These are phyloP conservation scores for Tuber umbilicatum DNA, from an alignment of 495 filamentous ascomycete species.

Conservation along the genomic window DNA sequence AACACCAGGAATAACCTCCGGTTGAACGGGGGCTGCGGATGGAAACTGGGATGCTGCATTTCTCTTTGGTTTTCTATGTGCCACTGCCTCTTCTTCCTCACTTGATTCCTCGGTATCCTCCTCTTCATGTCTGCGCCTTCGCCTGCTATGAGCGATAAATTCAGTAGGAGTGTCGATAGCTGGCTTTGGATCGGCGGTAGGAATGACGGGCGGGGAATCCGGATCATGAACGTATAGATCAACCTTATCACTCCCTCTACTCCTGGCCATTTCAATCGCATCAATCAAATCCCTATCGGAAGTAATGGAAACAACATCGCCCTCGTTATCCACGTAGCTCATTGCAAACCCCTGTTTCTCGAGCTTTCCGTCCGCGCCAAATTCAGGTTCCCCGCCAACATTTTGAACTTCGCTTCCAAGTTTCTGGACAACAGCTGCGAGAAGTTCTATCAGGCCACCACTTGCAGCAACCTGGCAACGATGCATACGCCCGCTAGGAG, in stretches of 20 bases:
- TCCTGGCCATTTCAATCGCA: slow-evolving; percentile 75
- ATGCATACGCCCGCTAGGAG: slow-evolving; percentile 90
- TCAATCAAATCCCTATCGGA: slow-evolving; percentile 90
- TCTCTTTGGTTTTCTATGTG: slow-evolving; percentile 42
- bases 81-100: slow-evolving; percentile 54
- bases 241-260: slow-evolving; percentile 76
- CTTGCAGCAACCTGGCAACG: slow-evolving; percentile 76
- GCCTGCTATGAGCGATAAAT: slow-evolving; percentile 51
- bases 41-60: slow-evolving; percentile 14
- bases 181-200: slow-evolving; percentile 62
- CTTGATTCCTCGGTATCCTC: slow-evolving; percentile 50
- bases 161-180: slow-evolving; percentile 49
- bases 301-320: slow-evolving; percentile 95
- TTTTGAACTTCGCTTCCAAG: slow-evolving; percentile 78
- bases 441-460: slow-evolving; percentile 73
- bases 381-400: slow-evolving; percentile 70
- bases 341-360: slow-evolving; percentile 79
- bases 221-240: slow-evolving; percentile 97
- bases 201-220: slow-evolving; percentile 66
- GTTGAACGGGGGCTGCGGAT: slow-evolving; percentile 38
- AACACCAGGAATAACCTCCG: slow-evolving; percentile 73
- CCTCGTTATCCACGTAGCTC: slow-evolving; percentile 95
- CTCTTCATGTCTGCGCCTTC: slow-evolving; percentile 54
- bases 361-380: slow-evolving; percentile 69
- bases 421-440: slow-evolving; percentile 72